Evolutionary conservation across 306 rosid species (phyloP), one percentile per base, ranked within the genome.

Genomic region (Fagus crenata): DNA sequence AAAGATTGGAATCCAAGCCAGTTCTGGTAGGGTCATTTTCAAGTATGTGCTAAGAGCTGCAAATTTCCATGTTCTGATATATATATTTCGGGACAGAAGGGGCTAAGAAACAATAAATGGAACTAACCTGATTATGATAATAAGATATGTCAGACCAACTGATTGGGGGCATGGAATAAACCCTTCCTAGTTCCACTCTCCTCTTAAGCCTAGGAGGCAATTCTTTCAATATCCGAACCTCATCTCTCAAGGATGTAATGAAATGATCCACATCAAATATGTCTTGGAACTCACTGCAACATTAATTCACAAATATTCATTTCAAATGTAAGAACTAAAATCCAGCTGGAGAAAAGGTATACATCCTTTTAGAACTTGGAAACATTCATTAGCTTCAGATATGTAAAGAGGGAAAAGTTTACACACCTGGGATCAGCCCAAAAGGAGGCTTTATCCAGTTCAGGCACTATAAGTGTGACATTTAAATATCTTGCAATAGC

Each of bases 401-500:
- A 43, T 32, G 61, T 22, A 7, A 39, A 53, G 42, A 71, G 7
- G 67, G 72, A 73, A 40, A 53, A 37, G 64, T n/a, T 40, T 14
- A 40, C 88, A 46, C 55, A 95, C 99, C 99, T 95, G 67, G 97
- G 97, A 80, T 95, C 99, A 69, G 97, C 97, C 99, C 99, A 95
- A 77, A 95, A 95, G 82, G 99, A 95, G 17, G 97, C 59, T 77
- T 92, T 95, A 80, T 95, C 99, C 40, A 95, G 75, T 54, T 95
- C 97, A 17, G 99, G 99, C 61, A 95, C 99, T 49, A 95, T 85
- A 49, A 95, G 97, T 3, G 99, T 95, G 75, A 95, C 97, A 83
- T 95, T 95, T 75, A 95, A 78, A 83, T 89, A 83, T 81, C 99
- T 89, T 1, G 99, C 97, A 61, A 95, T 95, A 36, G 97, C 93